Percentiles rank a stretch among this genome's conserved stretches.
Conservation (phyloP, 352 stramenopile genomes). For the Pythium sukuiense region DNA sequence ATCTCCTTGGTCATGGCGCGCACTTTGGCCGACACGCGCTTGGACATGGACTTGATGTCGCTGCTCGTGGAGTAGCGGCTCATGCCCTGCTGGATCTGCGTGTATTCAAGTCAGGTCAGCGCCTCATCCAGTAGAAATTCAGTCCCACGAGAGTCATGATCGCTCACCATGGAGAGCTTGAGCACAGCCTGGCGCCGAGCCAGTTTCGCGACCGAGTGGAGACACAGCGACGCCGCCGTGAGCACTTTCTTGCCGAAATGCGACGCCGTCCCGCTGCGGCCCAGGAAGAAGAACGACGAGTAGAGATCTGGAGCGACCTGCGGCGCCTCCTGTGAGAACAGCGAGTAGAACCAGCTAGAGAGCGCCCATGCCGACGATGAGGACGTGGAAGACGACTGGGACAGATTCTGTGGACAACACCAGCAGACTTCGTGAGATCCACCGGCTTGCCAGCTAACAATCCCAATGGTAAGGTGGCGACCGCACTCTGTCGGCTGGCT, state of each 20-base stretch:
- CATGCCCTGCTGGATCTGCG: conserved; percentile 35
- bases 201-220: conserved; percentile 45
- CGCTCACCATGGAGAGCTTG: conserved; percentile 32
- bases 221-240: conserved; percentile 34
- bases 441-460: neutral
- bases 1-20: conserved; percentile 35
- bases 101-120: neutral
- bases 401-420: neutral
- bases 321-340: conserved; percentile 26
- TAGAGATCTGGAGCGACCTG: conserved; percentile 30
- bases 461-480: neutral
- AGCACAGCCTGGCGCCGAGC: conserved; percentile 33
- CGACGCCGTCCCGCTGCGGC: conserved; percentile 37
- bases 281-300: conserved; percentile 57
- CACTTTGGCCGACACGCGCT: conserved; percentile 46
- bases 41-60: conserved; percentile 38
- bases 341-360: conserved; percentile 15
- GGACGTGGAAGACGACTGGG: neutral
- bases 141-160: too few relatives aligned
- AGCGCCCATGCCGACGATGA: neutral
- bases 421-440: neutral
- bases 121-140: too few relatives aligned
- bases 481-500: conserved; percentile 34
- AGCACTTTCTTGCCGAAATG: conserved; percentile 51
- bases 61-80: conserved; percentile 40